Conservation (phyloP, 179 eudicot genomes). For the Silene noctiflora region DNA sequence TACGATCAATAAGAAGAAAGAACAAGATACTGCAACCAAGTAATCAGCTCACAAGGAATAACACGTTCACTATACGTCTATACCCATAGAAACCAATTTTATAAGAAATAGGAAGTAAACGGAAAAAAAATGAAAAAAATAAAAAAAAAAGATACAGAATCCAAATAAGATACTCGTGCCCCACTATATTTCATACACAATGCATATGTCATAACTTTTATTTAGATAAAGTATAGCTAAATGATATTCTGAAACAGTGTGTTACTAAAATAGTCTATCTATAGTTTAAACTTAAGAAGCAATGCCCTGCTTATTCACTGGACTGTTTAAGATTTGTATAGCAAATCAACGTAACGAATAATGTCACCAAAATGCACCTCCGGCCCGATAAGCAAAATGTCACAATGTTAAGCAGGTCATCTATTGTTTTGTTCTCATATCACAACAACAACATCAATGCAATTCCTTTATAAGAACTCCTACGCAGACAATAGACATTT, state of each 20-base stretch:
- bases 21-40: background rate
- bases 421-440: too few relatives aligned
- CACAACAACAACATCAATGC: too few relatives aligned
- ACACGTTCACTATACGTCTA: background rate
- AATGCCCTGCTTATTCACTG: background rate
- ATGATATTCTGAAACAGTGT: background rate
- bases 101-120: background rate
- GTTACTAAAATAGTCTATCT: background rate
- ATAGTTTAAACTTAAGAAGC: background rate
- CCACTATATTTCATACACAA: background rate
- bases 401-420: background rate
- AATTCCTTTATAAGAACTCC: too few relatives aligned
- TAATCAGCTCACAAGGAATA: conserved; percentile 4
- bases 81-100: background rate
- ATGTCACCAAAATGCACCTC: background rate
- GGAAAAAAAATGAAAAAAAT: too few relatives aligned
- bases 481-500: background rate
- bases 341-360: background rate
- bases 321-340: background rate
- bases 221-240: background rate
- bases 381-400: background rate
- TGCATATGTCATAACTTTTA: conserved; percentile 5
- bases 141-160: background rate
- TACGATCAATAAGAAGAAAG: background rate
- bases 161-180: background rate